Conservation (phyloP, 306 rosid genomes). For the Citrullus amarus region DNA sequence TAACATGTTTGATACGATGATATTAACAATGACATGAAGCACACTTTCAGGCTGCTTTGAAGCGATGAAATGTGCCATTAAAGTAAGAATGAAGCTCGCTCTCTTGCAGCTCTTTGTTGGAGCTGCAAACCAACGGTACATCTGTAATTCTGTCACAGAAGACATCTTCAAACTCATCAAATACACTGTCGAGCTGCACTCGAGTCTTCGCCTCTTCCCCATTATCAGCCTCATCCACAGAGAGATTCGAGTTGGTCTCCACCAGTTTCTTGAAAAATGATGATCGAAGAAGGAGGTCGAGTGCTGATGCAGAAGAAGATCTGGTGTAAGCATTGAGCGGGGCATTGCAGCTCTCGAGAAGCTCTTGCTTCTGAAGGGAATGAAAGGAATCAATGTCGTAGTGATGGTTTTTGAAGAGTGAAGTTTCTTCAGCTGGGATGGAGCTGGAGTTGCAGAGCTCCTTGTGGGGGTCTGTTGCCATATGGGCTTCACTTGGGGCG, state of each 20-base stretch:
- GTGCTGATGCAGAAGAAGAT: constrained; percentile 54
- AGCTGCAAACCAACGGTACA: constrained; percentile 34
- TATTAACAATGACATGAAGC: background rate
- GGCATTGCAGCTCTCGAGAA: constrained; percentile 14
- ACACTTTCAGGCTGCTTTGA: background rate
- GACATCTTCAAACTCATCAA: constrained; percentile 35
- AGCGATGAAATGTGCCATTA: constrained; percentile 5
- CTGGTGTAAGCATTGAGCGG: constrained; percentile 13
- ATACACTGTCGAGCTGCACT: constrained; percentile 19
- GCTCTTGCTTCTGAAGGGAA: constrained; percentile 25
- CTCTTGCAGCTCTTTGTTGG: constrained; percentile 31
- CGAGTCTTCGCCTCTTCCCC: constrained; percentile 32
- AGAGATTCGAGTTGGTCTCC: constrained; percentile 37
- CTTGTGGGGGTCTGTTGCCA: background rate
- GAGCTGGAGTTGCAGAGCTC: background rate
- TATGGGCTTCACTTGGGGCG: background rate
- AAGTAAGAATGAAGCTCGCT: constrained; percentile 36
- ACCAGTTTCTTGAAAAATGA: constrained; percentile 55
- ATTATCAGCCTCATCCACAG: constrained; percentile 37
- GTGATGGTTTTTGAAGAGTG: constrained; percentile 18
- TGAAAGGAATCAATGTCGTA: background rate
- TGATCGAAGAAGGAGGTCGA: constrained; percentile 55
- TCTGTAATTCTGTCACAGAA: constrained; percentile 31
- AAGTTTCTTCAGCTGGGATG: constrained; percentile 15
- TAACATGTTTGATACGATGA: background rate